Evolutionary conservation across 768 basidiomycete genomes (phyloP).

Genomic region (Hericium alpestre): DNA sequence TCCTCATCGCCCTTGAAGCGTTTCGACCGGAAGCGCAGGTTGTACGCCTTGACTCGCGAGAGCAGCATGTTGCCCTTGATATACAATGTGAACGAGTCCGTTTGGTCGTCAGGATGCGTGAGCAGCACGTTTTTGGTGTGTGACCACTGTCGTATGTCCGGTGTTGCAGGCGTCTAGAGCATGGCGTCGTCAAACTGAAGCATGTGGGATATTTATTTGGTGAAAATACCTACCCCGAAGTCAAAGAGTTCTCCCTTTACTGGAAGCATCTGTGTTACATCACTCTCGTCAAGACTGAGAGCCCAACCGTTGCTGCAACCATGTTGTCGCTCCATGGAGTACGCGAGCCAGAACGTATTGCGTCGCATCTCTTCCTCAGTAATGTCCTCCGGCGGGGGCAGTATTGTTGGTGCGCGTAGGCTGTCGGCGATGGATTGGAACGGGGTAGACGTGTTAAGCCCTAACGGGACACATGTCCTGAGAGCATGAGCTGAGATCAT

Average conservation of each 20-base stretch:
- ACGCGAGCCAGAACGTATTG: slow-evolving; percentile 67
- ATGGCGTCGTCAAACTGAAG: not conserved
- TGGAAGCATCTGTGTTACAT: slow-evolving; percentile 62
- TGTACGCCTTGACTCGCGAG: slow-evolving; percentile 52
- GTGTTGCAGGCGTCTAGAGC: slow-evolving; percentile 23
- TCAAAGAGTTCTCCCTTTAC: slow-evolving; percentile 50
- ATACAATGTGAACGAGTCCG: slow-evolving; percentile 63
- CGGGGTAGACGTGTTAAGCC: slow-evolving; percentile 56
- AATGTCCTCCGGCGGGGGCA: slow-evolving; percentile 47
- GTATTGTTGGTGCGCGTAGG: slow-evolving; percentile 44
- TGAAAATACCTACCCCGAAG: slow-evolving; percentile 37
- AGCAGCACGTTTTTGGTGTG: slow-evolving; percentile 51
- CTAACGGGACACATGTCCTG: slow-evolving; percentile 52
- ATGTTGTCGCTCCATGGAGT: slow-evolving; percentile 56
- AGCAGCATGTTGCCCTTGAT: slow-evolving; percentile 60
- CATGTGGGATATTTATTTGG: slow-evolving; percentile 1
- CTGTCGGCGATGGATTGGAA: slow-evolving; percentile 57
- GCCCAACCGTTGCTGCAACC: slow-evolving; percentile 67
- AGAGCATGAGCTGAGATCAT: slow-evolving; percentile 45
- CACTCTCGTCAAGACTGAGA: slow-evolving; percentile 58
- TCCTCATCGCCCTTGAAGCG: slow-evolving; percentile 49
- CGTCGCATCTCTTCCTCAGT: slow-evolving; percentile 63
- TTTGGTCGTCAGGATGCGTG: slow-evolving; percentile 46
- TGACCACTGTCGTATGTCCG: slow-evolving; percentile 54
- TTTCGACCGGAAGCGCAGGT: slow-evolving; percentile 51